A percentile compares a stretch with the other conserved stretches of the same genome.
phyloP scores from a whole-genome alignment of 78 protist species.

The Cyanophora paradoxa region DNA sequence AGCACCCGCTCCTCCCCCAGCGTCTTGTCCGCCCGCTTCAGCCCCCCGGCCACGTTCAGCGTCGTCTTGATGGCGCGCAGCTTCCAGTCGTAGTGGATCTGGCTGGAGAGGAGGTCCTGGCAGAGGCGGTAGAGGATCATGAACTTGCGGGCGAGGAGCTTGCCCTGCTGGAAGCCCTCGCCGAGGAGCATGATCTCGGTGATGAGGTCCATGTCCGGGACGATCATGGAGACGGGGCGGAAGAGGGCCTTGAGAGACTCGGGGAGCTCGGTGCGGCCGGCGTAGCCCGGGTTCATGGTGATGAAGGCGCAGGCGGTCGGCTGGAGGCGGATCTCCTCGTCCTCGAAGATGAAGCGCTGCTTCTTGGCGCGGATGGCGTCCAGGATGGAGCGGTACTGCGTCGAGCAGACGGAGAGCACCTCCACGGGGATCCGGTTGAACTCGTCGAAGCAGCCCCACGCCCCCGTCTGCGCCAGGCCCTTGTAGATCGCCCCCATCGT shows the following conservation, averaged over 20 bases:
- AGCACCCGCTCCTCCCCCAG: constrained; percentile 57
- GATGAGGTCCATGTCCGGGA: constrained; percentile 73
- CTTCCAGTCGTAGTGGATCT: constrained; percentile 86
- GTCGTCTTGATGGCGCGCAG: constrained; percentile 84
- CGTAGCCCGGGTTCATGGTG: constrained; percentile 89
- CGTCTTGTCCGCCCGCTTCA: constrained; percentile 49
- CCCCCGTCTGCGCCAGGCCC: constrained; percentile 76
- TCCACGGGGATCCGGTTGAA: constrained; percentile 74
- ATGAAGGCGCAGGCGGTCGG: constrained; percentile 49
- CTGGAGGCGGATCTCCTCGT: constrained; percentile 19
- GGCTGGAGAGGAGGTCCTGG: constrained; percentile 58
- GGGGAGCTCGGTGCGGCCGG: constrained; percentile 84
- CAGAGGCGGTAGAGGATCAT: constrained; percentile 58
- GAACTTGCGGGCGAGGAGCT: constrained; percentile 54
- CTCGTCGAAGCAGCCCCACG: constrained; percentile 85
- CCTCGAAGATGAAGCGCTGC: constrained; percentile 21
- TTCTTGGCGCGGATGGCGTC: constrained; percentile 37
- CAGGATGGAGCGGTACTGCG: constrained; percentile 62
- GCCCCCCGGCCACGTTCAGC: constrained; percentile 79
- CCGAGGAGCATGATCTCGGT: constrained; percentile 68
- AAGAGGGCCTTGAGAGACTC: constrained; percentile 86
- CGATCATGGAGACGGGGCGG: constrained; percentile 80
- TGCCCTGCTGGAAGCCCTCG: constrained; percentile 36
- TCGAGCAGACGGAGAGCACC: constrained; percentile 85
- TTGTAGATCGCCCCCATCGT: constrained; percentile 66